Base-by-base conservation (phyloP, 345 rosid species). In the Iberis pinnata region DNA sequence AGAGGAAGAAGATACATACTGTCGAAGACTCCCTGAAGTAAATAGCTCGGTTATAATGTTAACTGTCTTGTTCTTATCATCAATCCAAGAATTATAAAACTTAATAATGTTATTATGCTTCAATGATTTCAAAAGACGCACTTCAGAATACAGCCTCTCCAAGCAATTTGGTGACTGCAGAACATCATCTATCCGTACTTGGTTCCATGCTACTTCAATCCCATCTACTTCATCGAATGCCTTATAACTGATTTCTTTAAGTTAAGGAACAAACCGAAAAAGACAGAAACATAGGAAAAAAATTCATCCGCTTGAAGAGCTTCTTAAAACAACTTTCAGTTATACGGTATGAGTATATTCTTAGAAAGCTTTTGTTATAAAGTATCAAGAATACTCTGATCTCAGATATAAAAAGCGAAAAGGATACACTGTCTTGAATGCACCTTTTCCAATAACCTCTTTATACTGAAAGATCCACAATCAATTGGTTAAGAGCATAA, bases 131-230 rank as follows among this genome's bases (percentile, higher is more conserved):
- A 90, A 70, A 46, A 90, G 81, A 61, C 83, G 89, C 67, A 87
- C 95, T 78, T 90, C 98, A 20, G 96, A 82, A 51, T 90, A 82
- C 48, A 90, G 78, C 76, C 92, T 79, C 68, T 84, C 98, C 18
- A 90, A 69, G 66, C 78, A 92, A 47, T 82, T 83, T 0, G 94
- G 86, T 38, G 95, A 82, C 73, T 90, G 96, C 71, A 90, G 58
- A 35, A 81, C 95, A 43, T 84, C 98, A 65, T 90, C 98, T 58
- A 90, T 79, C 60, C 64, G 76, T 44, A 87, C 84, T 75, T 84
- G 96, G 78, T 86, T 78, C 98, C 98, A 90, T 18, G 98, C 98
- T n/a, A 90, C 98, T 72, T 90, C 98, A 74, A 90, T 83, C 58
- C 98, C 96, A 61, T 84, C 76, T 58, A 78, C 83, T 73, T 87